Evolutionary conservation across 1,139 yeast genomes (phyloP).

Genomic region (Candida dubliniensis): DNA sequence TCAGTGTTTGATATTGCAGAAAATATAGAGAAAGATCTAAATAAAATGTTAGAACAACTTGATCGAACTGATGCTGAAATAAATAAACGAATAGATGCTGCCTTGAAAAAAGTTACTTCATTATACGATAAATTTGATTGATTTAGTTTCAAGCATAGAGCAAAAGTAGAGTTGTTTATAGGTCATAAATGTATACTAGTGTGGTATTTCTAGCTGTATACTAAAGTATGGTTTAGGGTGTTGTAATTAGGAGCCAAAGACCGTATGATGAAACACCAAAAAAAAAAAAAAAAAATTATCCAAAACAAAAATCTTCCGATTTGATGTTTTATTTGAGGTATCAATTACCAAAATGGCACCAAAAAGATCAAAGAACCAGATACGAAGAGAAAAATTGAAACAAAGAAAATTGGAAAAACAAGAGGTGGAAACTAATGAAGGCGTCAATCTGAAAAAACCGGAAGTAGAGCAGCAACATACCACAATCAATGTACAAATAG

Average conservation of each 20-base stretch:
- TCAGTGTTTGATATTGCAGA: constrained; percentile 56
- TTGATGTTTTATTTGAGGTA: background rate
- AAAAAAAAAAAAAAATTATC: background rate
- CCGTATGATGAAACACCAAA: background rate
- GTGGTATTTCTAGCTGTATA: too few relatives aligned
- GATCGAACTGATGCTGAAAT: constrained; percentile 33
- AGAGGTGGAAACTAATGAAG: background rate
- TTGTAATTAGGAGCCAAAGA: background rate
- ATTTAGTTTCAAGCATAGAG: background rate
- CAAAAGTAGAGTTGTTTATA: background rate
- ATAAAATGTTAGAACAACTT: constrained; percentile 28
- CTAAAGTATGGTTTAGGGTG: background rate
- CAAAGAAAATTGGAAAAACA: constrained; percentile 34
- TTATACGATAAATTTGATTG: constrained; percentile 3
- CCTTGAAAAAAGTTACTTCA: constrained; percentile 21
- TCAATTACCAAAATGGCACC: constrained; percentile 18
- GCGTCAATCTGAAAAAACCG: background rate
- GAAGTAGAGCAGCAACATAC: background rate
- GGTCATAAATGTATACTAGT: background rate
- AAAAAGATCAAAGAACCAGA: constrained; percentile 57
- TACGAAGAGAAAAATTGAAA: constrained; percentile 62
- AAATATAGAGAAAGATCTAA: constrained; percentile 44
- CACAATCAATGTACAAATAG: constrained; percentile 4
- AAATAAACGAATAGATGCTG: constrained; percentile 25
- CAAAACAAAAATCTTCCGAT: background rate